Conservation (phyloP, 257 asterid species). For the Solanum tacnaense region DNA sequence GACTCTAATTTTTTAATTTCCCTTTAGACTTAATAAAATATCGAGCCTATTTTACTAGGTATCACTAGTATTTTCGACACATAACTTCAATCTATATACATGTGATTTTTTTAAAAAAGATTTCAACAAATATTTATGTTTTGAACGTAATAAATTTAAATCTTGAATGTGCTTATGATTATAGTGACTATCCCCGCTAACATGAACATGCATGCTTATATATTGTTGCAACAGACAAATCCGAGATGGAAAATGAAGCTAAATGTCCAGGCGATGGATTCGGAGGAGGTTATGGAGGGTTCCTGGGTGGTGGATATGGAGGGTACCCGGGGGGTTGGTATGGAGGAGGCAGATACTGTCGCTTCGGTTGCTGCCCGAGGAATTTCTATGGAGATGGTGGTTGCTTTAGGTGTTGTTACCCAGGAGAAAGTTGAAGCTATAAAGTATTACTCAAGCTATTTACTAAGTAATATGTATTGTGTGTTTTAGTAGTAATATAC, state of each 20-base stretch:
- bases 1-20: not conserved
- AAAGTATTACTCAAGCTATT: not conserved
- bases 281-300: not conserved
- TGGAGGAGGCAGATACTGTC: not conserved
- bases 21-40: not conserved
- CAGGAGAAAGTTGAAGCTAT: not conserved
- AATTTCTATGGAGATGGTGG: not conserved
- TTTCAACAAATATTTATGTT: not conserved
- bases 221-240: not conserved
- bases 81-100: not conserved
- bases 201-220: not conserved
- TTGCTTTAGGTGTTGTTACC: slow-evolving; percentile 9
- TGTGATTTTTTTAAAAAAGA: not conserved
- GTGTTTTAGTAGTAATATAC: not conserved
- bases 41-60: not conserved
- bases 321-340: not conserved
- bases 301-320: not conserved
- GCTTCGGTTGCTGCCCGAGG: slow-evolving; percentile 1
- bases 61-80: not conserved
- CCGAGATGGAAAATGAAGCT: not conserved
- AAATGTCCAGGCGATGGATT: not conserved
- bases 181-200: not conserved
- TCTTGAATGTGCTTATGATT: not conserved
- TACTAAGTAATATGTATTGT: not conserved
- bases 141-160: not conserved